Evolutionary conservation across 164 flowering plant genomes (phyloP), one percentile per base, ranked within the genome.

Genomic region (Stephania cephalantha): DNA sequence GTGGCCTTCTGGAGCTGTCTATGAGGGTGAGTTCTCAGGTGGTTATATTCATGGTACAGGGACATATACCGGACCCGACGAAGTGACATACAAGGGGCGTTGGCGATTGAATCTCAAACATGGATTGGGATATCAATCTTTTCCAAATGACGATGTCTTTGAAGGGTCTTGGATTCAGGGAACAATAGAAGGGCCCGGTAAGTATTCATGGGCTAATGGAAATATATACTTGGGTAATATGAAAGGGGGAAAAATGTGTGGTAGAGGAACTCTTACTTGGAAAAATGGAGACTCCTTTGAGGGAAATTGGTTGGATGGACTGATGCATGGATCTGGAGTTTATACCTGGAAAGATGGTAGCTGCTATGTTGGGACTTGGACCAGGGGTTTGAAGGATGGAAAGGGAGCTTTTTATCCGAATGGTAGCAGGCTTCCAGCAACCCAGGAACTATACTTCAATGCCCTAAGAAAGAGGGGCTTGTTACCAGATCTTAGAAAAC

Each of bases 91-190:
- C 71, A 90, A 83, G 58, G 99, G 99, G 52, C 88, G 96, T 48
- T 96, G 97, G 97, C 79, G 88, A 72, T 82, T 94, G 82, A 94
- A 82, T 84, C 85, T 94, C 72, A 96, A 92, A 78, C 97, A 96
- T 82, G 99, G 99, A 17, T 79, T 92, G 79, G 99, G 98, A 30
- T 83, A 78, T 82, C 94, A 92, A 84, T 78, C 73, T 71, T 92
- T 85, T 81, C 85, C 95, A 55, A 91, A 88, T 77, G 95, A 98
- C 63, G 99, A 96, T 84, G 79, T 85, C 71, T 89, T 91, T 84
- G 99, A 94, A 81, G 98, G 99, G 17, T 86, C 94, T 72, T 96
- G 99, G 99, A 89, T 90, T 61, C 97, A 88, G 73, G 97, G 97
- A 75, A 70, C 81, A 9, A 83, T 89, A 61, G 97, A 94, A 86